A percentile compares a stretch with the other conserved stretches of the same genome.
These are phyloP conservation scores for Corynascus novoguineensis DNA, from an alignment of 495 filamentous ascomycete genomes.

Conservation along the genomic window DNA sequence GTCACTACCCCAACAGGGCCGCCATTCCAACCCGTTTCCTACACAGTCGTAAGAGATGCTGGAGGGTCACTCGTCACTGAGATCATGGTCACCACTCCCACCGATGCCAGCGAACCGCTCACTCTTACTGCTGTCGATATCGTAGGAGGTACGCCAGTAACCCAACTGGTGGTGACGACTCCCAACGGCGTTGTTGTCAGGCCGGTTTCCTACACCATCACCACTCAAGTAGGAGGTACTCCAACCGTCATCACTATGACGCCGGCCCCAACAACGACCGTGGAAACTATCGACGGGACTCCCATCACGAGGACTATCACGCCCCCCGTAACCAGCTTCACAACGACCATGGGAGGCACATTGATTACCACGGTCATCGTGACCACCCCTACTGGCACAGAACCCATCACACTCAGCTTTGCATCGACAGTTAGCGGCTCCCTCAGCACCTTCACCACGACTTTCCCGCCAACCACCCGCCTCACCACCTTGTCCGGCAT, in stretches of 20 bases:
- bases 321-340: constrained; percentile 26
- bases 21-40: constrained; percentile 16
- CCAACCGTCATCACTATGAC: constrained; percentile 23
- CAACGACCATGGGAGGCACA: constrained; percentile 26
- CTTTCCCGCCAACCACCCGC: constrained; percentile 21
- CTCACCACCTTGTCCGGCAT: constrained; percentile 29
- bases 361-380: constrained; percentile 21
- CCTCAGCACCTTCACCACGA: constrained; percentile 27
- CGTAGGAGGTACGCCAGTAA: constrained; percentile 21
- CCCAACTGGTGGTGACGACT: constrained; percentile 21
- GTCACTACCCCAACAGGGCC: constrained; percentile 15
- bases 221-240: constrained; percentile 25
- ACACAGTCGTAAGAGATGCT: constrained; percentile 16
- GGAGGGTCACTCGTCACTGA: constrained; percentile 19
- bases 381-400: constrained; percentile 27
- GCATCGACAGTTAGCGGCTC: constrained; percentile 22
- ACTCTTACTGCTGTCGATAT: constrained; percentile 17
- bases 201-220: constrained; percentile 23
- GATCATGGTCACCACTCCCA: constrained; percentile 17
- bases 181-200: constrained; percentile 14
- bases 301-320: constrained; percentile 24
- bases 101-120: constrained; percentile 11
- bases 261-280: constrained; percentile 22
- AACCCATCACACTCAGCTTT: constrained; percentile 27
- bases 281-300: constrained; percentile 27